Evolutionary conservation across 2,329 filamentous ascomycete species (phyloP), one percentile per base, ranked within the genome.

Genomic region (Fusarium sp.): DNA sequence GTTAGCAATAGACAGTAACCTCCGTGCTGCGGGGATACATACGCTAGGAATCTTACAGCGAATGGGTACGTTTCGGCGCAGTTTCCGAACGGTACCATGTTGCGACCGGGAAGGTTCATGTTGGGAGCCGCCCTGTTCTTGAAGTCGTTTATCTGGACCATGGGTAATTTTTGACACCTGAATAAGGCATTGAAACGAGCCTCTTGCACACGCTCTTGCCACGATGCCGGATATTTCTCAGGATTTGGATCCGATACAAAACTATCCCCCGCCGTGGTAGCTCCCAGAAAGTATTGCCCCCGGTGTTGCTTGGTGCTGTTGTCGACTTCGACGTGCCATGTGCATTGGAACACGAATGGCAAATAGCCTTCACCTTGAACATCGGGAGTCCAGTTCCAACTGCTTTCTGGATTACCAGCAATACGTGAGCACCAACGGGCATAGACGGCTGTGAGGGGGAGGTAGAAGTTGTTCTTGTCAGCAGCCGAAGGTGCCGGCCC

Each of bases 21-120:
- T 41, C 50, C 7, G 13, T n/a, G 23, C 36, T 40, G 37, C 8
- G 18, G 10, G 23, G 13, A 31, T 30, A 41, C 50, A 41, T 18
- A 53, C 50, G 5, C 15, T 12, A 30, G 7, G 23, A 53, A 53
- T 53, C 16, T 16, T 16, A 40, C 28, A 7, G 16, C 27, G 2
- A 57, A 41, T 13, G 34, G 43, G 4, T 57, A 57, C 6, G 54
- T 57, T n/a, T 57, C 54, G n/a, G n/a, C 54, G n/a, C 54, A 57
- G 54, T 57, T 50, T n/a, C 34, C 54, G 27, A 8, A 57, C 4
- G 54, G 11, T 18, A 31, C 23, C 34, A 15, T 11, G 13, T 3
- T 11, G 50, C 50, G 18, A 53, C 11, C 7, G 36, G 50, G 12
- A 12, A n/a, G n/a, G 6, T 40, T 41, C 50, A 40, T 40, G 36